Conservation (phyloP, 805 yeast genomes). For the Ogataea trehaloabstinens region DNA sequence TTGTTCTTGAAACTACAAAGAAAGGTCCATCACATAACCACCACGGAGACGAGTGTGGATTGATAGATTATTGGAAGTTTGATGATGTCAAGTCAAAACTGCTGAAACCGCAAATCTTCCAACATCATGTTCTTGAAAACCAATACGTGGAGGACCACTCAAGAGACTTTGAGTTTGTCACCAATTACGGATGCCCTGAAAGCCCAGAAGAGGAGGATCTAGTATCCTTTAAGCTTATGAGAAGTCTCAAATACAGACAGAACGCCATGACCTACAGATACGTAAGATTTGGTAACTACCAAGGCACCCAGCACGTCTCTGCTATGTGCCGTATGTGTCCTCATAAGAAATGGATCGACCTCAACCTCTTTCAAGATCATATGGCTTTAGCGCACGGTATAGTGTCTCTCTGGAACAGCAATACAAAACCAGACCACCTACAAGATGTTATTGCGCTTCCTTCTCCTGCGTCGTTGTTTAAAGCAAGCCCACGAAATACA, state of each 20-base stretch:
- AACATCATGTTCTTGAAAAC: constrained; percentile 10
- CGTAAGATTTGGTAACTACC: constrained; percentile 4
- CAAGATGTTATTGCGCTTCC: constrained; percentile 15
- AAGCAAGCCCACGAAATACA: constrained; percentile 13
- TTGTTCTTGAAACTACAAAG: background rate
- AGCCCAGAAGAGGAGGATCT: constrained; percentile 14
- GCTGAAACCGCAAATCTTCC: constrained; percentile 20
- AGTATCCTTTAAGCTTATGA: constrained; percentile 3
- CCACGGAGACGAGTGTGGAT: background rate
- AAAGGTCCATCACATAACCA: background rate
- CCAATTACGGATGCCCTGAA: constrained; percentile 15
- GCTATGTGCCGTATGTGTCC: constrained; percentile 23
- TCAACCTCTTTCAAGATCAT: constrained; percentile 13
- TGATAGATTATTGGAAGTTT: constrained; percentile 9
- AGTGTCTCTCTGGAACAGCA: constrained; percentile 2
- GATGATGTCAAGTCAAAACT: constrained; percentile 1
- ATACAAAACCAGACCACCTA: background rate
- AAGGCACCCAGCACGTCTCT: background rate
- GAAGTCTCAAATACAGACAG: constrained; percentile 3
- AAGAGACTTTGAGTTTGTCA: background rate
- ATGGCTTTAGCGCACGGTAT: constrained; percentile 27
- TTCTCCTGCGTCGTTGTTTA: constrained; percentile 17
- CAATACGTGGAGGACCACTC: constrained; percentile 3
- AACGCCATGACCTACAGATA: constrained; percentile 14
- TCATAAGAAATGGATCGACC: constrained; percentile 20